A percentile compares a stretch with the other conserved stretches of the same genome.
phyloP scores from a whole-genome alignment of 1,284 basidiomycete genomes.

The Tilletia walkeri region DNA sequence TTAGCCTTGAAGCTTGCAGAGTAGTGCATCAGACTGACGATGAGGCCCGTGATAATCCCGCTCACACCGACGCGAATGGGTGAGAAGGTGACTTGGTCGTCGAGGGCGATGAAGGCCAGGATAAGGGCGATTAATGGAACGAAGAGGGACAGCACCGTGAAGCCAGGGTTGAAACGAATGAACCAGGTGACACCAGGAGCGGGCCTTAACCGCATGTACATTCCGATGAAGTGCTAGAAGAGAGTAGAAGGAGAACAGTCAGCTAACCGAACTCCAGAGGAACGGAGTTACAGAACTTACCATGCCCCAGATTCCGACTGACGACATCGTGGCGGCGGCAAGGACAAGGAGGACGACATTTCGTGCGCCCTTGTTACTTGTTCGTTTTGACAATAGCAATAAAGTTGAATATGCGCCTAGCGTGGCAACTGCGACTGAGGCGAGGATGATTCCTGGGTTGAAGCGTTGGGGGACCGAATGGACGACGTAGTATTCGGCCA shows the following conservation, averaged over 20 bases:
- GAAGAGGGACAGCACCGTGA: slow-evolving; percentile 60
- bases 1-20: slow-evolving; percentile 58
- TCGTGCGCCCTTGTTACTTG: slow-evolving; percentile 56
- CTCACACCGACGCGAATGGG: slow-evolving; percentile 58
- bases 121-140: slow-evolving; percentile 59
- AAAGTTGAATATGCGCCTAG: slow-evolving; percentile 60
- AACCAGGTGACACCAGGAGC: slow-evolving; percentile 57
- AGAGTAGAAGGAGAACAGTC: background rate
- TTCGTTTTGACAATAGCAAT: slow-evolving; percentile 59
- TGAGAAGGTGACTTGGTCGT: slow-evolving; percentile 56
- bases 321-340: slow-evolving; percentile 61
- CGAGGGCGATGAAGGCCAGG: slow-evolving; percentile 60
- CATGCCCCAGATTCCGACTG: slow-evolving; percentile 52
- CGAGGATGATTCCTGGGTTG: slow-evolving; percentile 58
- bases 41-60: slow-evolving; percentile 72
- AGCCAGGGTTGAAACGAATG: slow-evolving; percentile 57
- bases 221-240: slow-evolving; percentile 59
- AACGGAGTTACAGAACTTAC: background rate
- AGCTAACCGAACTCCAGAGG: too few species aligned
- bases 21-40: slow-evolving; percentile 66
- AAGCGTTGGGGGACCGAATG: slow-evolving; percentile 57
- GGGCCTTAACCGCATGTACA: slow-evolving; percentile 58
- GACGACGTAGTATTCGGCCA: slow-evolving; percentile 56
- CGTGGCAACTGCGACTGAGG: slow-evolving; percentile 60
- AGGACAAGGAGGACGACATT: slow-evolving; percentile 59